Conservation (phyloP, 1,139 yeast genomes). For the Suhomyces guaymorum region DNA sequence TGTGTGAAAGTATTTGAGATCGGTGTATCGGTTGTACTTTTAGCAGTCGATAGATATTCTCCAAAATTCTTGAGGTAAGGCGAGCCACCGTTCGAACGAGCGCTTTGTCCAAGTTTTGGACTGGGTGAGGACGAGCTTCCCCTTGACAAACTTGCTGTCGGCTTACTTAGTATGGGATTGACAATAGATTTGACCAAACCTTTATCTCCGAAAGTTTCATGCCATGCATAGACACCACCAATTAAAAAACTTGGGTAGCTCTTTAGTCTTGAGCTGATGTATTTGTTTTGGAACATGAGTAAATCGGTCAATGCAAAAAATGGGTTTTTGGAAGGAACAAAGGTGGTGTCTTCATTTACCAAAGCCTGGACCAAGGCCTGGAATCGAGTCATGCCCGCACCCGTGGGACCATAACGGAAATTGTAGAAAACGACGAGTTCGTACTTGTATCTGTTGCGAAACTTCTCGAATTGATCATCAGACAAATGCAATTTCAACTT, state of each 20-base stretch:
- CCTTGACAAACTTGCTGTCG: conserved; percentile 26
- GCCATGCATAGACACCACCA: conserved; percentile 48
- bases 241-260: conserved; percentile 38
- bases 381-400: conserved; percentile 28
- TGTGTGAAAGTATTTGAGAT: conserved; percentile 17
- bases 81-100: conserved; percentile 13
- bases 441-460: conserved; percentile 53
- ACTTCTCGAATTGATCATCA: conserved; percentile 50
- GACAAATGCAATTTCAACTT: conserved; percentile 57
- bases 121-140: conserved; percentile 14
- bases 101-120: conserved; percentile 4
- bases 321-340: conserved; percentile 35
- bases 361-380: conserved; percentile 26
- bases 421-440: conserved; percentile 69
- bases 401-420: conserved; percentile 26
- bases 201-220: conserved; percentile 31
- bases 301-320: conserved; percentile 55
- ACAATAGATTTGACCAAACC: conserved; percentile 25
- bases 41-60: conserved; percentile 43
- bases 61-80: conserved; percentile 41
- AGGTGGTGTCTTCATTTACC: conserved; percentile 16
- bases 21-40: conserved; percentile 24
- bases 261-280: conserved; percentile 37
- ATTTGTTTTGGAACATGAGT: conserved; percentile 42
- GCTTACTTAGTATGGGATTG: conserved; percentile 20